Conservation (phyloP, 2,329 filamentous ascomycete species). For the Neofusicoccum sp. region DNA sequence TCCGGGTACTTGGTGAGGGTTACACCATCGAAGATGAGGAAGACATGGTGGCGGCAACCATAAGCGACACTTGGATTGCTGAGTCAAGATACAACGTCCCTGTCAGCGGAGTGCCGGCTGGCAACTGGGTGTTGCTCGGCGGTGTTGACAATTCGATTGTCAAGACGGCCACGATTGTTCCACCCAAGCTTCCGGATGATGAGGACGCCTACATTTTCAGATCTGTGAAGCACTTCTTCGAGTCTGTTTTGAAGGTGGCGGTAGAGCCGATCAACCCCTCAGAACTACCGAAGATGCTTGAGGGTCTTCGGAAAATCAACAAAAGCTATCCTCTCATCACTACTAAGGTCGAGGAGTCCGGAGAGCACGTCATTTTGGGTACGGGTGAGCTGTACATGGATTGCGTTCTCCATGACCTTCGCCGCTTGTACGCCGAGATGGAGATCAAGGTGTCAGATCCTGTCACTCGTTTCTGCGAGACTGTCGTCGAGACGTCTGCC, state of each 20-base stretch:
- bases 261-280: slow-evolving; percentile 98
- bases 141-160: slow-evolving; percentile 98
- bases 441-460: slow-evolving; percentile 98
- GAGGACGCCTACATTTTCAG: slow-evolving; percentile 96
- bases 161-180: slow-evolving; percentile 90
- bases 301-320: slow-evolving; percentile 93
- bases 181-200: slow-evolving; percentile 74
- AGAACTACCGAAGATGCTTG: slow-evolving; percentile 97
- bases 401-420: slow-evolving; percentile 92
- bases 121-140: slow-evolving; percentile 87
- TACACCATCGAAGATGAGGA: slow-evolving; percentile 98
- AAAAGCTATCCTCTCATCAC: slow-evolving; percentile 95
- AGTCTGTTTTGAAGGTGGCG: slow-evolving; percentile 95
- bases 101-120: slow-evolving; percentile 87
- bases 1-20: slow-evolving; percentile 89
- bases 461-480: slow-evolving; percentile 96
- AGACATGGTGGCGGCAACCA: slow-evolving; percentile 86
- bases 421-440: slow-evolving; percentile 95
- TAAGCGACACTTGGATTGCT: slow-evolving; percentile 83
- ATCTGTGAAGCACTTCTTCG: slow-evolving; percentile 89
- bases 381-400: slow-evolving; percentile 99
- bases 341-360: slow-evolving; percentile 97
- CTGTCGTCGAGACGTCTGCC: slow-evolving; percentile 92
- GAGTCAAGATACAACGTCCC: slow-evolving; percentile 92
- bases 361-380: slow-evolving; percentile 90